These are phyloP conservation scores for Cyberlindnera samutprakarnensis DNA, from an alignment of 805 yeast species.

Conservation along the genomic window DNA sequence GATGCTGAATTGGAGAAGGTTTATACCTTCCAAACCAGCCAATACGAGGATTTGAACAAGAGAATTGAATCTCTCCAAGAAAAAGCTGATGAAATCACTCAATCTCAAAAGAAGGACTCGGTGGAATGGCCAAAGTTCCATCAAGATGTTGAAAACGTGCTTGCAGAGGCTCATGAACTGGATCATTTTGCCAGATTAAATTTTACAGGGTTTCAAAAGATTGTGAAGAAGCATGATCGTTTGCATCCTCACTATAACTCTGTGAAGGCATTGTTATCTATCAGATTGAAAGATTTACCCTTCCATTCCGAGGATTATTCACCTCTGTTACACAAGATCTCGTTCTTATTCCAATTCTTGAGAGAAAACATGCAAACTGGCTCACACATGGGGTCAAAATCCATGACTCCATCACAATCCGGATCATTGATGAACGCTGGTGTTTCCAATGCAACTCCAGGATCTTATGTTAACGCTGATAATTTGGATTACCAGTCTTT, in stretches of 20 bases:
- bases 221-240: constrained; percentile 94
- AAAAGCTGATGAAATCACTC: constrained; percentile 37
- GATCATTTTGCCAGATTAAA: constrained; percentile 88
- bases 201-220: constrained; percentile 90
- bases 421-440: no score
- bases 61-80: constrained; percentile 59
- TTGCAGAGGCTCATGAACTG: constrained; percentile 73
- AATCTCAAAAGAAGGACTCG: constrained; percentile 19
- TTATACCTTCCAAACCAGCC: constrained; percentile 59
- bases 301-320: constrained; percentile 93
- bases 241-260: constrained; percentile 72
- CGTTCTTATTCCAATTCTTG: constrained; percentile 72
- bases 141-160: constrained; percentile 59
- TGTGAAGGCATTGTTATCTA: constrained; percentile 85
- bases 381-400: constrained; percentile 15
- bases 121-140: constrained; percentile 61
- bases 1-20: constrained; percentile 73
- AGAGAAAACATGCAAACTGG: constrained; percentile 54
- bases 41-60: constrained; percentile 61
- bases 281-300: constrained; percentile 79
- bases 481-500: constrained; percentile 47
- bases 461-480: constrained; percentile 8
- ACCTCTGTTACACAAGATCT: constrained; percentile 77
- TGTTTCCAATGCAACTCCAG: constrained; percentile 18
- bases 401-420: constrained; percentile 4